Base-by-base conservation (phyloP, 2,329 filamentous ascomycete species). In the Fusarium mangiferae region DNA sequence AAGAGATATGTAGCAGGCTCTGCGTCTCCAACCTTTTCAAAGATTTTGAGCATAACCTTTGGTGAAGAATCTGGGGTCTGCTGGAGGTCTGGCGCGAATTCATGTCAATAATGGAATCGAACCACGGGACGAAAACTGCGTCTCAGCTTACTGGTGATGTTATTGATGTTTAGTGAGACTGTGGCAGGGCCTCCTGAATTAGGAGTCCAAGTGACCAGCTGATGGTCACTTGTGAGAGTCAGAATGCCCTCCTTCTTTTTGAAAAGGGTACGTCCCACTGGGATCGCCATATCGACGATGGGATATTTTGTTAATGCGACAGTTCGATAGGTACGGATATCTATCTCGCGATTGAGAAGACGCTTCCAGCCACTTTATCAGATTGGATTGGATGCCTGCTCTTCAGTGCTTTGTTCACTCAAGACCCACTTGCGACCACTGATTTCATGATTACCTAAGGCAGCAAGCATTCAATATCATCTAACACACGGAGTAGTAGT, bases 181-280 rank as follows among this genome's bases (percentile, higher is more conserved):
- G 88, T 85, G 7, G 93, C 88, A 60, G 90, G 86, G 6, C 91
- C 89, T 39, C 89, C 88, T 51, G 88, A 88, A 61, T 90, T 87
- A 15, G 94, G 93, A 38, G 91, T 94, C 96, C 96, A 99, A 81
- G 90, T 92, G 70, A 98, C 90, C 42, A 88, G 90, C 79, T 89
- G 90, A 78, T 90, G 88, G 82, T 98, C 94, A 64, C 88, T 85
- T 22, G 93, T 91, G 77, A 98, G 87, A 33, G 90, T 90, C 78
- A 99, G 85, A 69, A 90, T 90, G 81, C 96, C 96, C 86, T 98
- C 94, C 83, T 97, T 96, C 87, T 98, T 99, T 85, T 98, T 98
- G 88, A 96, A 98, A 66, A 91, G 87, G 59, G 93, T 91, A 72
- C 89, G 90, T 68, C 92, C 94, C 76, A 86, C 88, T 59, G 90